Evolutionary conservation across 495 filamentous ascomycete genomes (phyloP).

Genomic region (Hypoxylon fuscum): DNA sequence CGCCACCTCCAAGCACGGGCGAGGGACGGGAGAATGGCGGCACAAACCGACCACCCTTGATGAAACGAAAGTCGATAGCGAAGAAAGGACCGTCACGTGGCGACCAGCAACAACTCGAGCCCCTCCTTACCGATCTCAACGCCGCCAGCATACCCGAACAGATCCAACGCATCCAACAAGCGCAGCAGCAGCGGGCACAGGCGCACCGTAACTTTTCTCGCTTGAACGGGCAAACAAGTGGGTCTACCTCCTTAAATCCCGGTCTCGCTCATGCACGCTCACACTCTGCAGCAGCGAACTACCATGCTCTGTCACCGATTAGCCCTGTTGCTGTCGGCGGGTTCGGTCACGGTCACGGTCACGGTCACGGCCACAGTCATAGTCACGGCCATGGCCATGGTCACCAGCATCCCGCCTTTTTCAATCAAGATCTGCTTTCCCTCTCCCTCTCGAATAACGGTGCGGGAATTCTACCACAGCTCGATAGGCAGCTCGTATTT

Average conservation of each 20-base stretch:
- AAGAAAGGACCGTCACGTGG: slow-evolving; percentile 51
- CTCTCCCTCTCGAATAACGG: slow-evolving; percentile 54
- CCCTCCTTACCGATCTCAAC: slow-evolving; percentile 52
- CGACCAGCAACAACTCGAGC: slow-evolving; percentile 51
- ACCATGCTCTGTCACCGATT: slow-evolving; percentile 57
- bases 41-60: slow-evolving; percentile 41
- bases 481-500: slow-evolving; percentile 82
- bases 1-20: slow-evolving; percentile 65
- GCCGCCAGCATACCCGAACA: slow-evolving; percentile 41
- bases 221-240: slow-evolving; percentile 50
- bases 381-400: slow-evolving; percentile 45
- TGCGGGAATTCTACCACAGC: slow-evolving; percentile 61
- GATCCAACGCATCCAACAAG: slow-evolving; percentile 46
- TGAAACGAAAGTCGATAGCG: slow-evolving; percentile 56
- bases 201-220: slow-evolving; percentile 54
- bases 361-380: slow-evolving; percentile 48
- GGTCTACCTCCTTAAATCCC: slow-evolving; percentile 50
- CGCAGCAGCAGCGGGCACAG: slow-evolving; percentile 50
- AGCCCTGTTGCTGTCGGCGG: slow-evolving; percentile 53
- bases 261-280: slow-evolving; percentile 48
- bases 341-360: slow-evolving; percentile 37
- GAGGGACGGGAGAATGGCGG: slow-evolving; percentile 45
- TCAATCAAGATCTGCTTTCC: slow-evolving; percentile 56
- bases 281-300: slow-evolving; percentile 46
- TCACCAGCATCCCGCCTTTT: slow-evolving; percentile 51